Evolutionary conservation across 345 rosid species (phyloP).

Genomic region (Lenwebbia sp.): DNA sequence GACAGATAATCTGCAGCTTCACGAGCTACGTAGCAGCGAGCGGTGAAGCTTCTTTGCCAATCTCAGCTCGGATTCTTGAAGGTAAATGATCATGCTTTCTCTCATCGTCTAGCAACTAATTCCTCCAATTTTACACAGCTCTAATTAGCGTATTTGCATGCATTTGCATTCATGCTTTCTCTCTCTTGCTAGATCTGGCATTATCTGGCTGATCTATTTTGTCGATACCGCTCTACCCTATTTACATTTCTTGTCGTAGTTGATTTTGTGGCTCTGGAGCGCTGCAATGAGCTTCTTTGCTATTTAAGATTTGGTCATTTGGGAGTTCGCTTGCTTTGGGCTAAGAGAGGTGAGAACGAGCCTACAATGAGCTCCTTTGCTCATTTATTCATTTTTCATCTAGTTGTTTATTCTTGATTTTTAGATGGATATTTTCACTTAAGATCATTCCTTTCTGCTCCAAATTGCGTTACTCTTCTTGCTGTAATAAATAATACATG

Average conservation of each 20-base stretch:
- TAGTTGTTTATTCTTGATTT: neutral
- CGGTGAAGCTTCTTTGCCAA: no score
- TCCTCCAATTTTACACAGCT: neutral
- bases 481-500: neutral
- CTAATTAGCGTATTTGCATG: neutral
- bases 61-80: no score
- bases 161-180: neutral
- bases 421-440: no score
- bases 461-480: neutral
- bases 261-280: neutral
- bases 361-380: neutral
- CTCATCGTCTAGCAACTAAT: no score
- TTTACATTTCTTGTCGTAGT: neutral
- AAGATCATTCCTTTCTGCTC: neutral
- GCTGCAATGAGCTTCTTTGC: neutral
- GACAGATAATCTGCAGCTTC: no score
- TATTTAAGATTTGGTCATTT: no score
- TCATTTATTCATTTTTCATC: neutral
- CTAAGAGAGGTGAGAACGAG: neutral
- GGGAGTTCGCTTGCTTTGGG: no score
- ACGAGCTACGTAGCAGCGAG: no score
- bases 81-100: no score
- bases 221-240: no score
- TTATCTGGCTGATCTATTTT: neutral
- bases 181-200: neutral